Evolutionary conservation across 768 basidiomycete genomes (phyloP), one percentile per base, ranked within the genome.

Genomic region (Psilocybe cubensis): DNA sequence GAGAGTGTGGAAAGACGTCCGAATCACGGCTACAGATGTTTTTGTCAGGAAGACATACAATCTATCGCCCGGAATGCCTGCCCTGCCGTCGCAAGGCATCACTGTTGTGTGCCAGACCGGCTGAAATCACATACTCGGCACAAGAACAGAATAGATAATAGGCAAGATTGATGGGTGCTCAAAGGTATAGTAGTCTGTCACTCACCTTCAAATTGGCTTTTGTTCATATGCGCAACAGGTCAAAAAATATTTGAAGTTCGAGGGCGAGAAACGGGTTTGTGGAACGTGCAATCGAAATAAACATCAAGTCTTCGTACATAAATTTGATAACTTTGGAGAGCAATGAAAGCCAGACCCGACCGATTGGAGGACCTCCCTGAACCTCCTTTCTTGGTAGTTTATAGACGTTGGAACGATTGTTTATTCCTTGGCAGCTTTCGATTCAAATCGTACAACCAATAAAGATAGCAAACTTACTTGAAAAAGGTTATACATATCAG

Each of bases 401-500:
- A 23, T 20, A n/a, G 5, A 23, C 18, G 6, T 48, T 17, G 12
- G 18, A 27, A 18, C 11, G 46, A 18, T 6, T 24, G 18, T 35
- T 71, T 47, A 74, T 53, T 47, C 56, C 52, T 68, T 69, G 29
- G 72, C 73, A 20, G 72, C 72, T 69, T 66, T 49, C 75, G 74
- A 61, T n/a, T n/a, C n/a, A n/a, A n/a, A n/a, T n/a, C n/a, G 35
- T 38, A 38, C 12, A 11, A 38, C 14, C 31, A 33, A 17, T 38
- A 38, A 14, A n/a, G n/a, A n/a, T n/a, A n/a, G n/a, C n/a, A 38
- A 11, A 38, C 35, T 38, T 38, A 81, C 82, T 72, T 76, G 67
- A 85, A 84, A 27, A 83, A 67, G 55, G 79, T 70, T 79, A 80
- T 83, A 18, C 83, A 70, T 4, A 66, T 57, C 5, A 80, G 80